phyloP scores from a whole-genome alignment of 768 basidiomycete genomes.

The Macrolepiota albuminosa region DNA sequence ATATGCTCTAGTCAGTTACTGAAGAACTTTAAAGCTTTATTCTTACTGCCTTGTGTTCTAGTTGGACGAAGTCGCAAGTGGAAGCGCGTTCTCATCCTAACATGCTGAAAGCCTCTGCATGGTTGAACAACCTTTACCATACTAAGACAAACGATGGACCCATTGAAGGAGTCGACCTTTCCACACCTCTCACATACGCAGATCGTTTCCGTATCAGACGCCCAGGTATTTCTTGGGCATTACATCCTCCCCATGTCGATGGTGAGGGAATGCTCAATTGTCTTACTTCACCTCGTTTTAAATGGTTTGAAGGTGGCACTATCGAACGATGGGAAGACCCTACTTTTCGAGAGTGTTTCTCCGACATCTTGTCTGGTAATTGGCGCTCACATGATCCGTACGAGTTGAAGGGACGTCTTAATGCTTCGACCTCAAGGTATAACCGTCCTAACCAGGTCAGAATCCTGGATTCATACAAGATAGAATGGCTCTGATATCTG shows the following conservation, averaged over 20 bases:
- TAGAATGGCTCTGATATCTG: neutral
- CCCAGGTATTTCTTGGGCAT: conserved; percentile 53
- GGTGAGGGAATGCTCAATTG: conserved; percentile 23
- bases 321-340: conserved; percentile 76
- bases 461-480: neutral
- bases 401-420: conserved; percentile 51
- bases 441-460: conserved; percentile 46
- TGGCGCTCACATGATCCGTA: conserved; percentile 69
- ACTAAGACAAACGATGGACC: conserved; percentile 26
- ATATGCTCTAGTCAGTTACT: conserved; percentile 57
- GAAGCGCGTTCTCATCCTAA: conserved; percentile 66
- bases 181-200: conserved; percentile 62
- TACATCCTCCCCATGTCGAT: conserved; percentile 41
- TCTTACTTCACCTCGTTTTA: neutral
- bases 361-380: conserved; percentile 53
- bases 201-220: conserved; percentile 73
- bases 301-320: conserved; percentile 47
- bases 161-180: conserved; percentile 53
- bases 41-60: conserved; percentile 9
- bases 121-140: conserved; percentile 65
- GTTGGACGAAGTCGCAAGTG: conserved; percentile 51
- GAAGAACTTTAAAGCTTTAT: neutral
- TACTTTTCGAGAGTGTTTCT: conserved; percentile 53
- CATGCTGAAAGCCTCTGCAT: conserved; percentile 48
- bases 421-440: conserved; percentile 62